These are phyloP conservation scores for Acidiella bohemica DNA, from an alignment of 495 filamentous ascomycete genomes.

Conservation along the genomic window DNA sequence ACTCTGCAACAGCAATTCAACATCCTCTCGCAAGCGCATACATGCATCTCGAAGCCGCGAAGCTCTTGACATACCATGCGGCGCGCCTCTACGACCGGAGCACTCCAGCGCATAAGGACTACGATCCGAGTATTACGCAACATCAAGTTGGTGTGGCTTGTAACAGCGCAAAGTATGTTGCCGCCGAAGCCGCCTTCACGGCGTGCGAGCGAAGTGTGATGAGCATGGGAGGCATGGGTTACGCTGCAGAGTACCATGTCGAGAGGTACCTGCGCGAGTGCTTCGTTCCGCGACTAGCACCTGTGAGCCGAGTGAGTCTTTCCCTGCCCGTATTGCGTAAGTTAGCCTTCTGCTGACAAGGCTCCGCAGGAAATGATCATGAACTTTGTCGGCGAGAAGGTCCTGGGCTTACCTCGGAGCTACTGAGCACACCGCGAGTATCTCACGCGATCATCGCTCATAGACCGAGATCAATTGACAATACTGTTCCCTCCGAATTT, in stretches of 20 bases:
- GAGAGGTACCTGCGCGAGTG: slow-evolving; percentile 64
- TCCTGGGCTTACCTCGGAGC: slow-evolving; percentile 43
- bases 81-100: slow-evolving; percentile 55
- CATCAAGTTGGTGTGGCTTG: slow-evolving; percentile 56
- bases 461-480: no score
- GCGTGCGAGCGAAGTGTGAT: slow-evolving; percentile 49
- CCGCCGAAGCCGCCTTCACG: slow-evolving; percentile 62
- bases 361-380: slow-evolving; percentile 53
- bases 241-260: slow-evolving; percentile 66
- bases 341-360: slow-evolving; percentile 5
- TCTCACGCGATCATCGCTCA: no score
- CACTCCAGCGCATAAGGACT: slow-evolving; percentile 19
- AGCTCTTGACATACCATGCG: slow-evolving; percentile 65
- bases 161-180: slow-evolving; percentile 67
- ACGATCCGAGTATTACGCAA: slow-evolving; percentile 41
- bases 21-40: slow-evolving; percentile 62
- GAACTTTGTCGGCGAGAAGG: slow-evolving; percentile 67
- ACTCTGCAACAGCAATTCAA: no score
- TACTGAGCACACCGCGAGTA: no score
- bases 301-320: slow-evolving; percentile 44
- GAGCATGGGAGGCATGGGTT: slow-evolving; percentile 63
- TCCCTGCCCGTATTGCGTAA: background rate
- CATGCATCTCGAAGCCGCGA: slow-evolving; percentile 70
- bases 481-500: no score
- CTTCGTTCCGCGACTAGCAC: slow-evolving; percentile 61